A percentile compares a stretch with the other conserved stretches of the same genome.
phyloP scores from a whole-genome alignment of 106 monocot genomes.

The Hemerocallis citrina region DNA sequence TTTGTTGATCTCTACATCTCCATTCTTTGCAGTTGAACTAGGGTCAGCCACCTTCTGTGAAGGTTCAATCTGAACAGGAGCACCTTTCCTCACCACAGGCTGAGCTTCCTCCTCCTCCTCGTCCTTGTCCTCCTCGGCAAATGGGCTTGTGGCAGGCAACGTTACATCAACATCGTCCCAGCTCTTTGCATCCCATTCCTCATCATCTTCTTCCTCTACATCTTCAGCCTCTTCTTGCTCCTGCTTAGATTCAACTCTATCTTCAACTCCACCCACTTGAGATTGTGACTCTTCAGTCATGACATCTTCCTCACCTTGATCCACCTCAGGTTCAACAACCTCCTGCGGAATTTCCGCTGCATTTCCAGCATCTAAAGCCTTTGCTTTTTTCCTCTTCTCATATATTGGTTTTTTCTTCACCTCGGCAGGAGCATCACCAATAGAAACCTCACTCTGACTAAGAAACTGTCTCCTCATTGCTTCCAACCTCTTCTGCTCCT shows the following conservation, averaged over 20 bases:
- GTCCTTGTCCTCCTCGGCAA: conserved; percentile 72
- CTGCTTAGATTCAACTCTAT: conserved; percentile 34
- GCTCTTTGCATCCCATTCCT: conserved; percentile 98
- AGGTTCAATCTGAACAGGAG: conserved; percentile 13
- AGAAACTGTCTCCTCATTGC: conserved; percentile 77
- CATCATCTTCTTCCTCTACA: conserved; percentile 65
- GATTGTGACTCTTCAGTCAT: conserved; percentile 26
- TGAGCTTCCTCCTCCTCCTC: conserved; percentile 15
- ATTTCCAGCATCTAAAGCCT: conserved; percentile 9
- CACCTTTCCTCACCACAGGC: conserved; percentile 24
- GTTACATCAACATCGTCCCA: conserved; percentile 91
- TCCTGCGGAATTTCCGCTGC: conserved; percentile 6
- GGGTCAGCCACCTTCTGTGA: conserved; percentile 34
- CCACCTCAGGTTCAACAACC: conserved; percentile 11
- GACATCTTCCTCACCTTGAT: conserved; percentile 31
- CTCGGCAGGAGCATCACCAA: conserved; percentile 27
- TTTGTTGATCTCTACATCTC: conserved; percentile 11
- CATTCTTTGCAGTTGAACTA: conserved; percentile 13
- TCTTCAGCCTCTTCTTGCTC: conserved; percentile 31
- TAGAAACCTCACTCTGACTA: conserved; percentile 17
- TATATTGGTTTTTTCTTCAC: conserved; percentile 76
- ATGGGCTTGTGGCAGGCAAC: conserved; percentile 55
- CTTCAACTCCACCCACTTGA: conserved; percentile 39
- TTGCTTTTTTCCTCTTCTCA: conserved; percentile 34
- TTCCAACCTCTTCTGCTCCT: conserved; percentile 61